Percentiles rank a stretch among this genome's conserved stretches.
Evolutionary conservation across 2,329 filamentous ascomycete genomes (phyloP).

Genomic region (Ophiostoma sp.): DNA sequence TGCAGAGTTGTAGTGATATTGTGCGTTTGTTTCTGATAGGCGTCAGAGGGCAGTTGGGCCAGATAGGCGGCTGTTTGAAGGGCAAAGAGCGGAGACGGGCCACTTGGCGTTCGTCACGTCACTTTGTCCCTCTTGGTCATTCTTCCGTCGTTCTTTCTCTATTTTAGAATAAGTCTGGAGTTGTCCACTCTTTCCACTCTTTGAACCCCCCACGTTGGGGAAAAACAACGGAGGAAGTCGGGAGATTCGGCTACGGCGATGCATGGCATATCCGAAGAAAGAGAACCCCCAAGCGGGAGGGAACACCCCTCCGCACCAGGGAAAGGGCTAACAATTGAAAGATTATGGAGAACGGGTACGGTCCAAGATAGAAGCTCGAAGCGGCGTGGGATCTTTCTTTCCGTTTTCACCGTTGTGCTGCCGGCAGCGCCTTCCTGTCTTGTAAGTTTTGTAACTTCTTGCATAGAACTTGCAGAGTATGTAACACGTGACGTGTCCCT

Average conservation of each 20-base stretch:
- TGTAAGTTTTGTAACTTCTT: not conserved
- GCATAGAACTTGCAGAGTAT: not conserved
- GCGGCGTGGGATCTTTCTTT: not conserved
- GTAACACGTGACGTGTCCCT: not conserved
- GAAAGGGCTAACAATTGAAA: not conserved
- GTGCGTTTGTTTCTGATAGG: not conserved
- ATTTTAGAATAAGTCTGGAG: not conserved
- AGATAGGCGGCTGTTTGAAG: not conserved
- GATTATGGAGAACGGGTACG: not conserved
- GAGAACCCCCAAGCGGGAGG: not conserved
- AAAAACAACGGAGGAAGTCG: constrained; percentile 30
- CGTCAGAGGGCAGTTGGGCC: no score
- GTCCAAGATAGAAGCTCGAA: constrained; percentile 12
- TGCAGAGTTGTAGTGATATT: not conserved
- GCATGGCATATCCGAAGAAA: constrained; percentile 15
- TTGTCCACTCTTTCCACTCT: not conserved
- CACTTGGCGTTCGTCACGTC: not conserved
- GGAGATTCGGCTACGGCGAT: constrained; percentile 30
- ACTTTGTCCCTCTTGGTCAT: not conserved
- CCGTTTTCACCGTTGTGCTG: not conserved
- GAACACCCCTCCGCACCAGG: not conserved
- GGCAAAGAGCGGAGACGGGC: constrained; percentile 2
- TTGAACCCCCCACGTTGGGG: not conserved
- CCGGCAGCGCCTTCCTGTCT: not conserved
- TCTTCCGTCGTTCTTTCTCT: not conserved